Base-by-base conservation (phyloP, 2,329 filamentous ascomycete genomes). In the Fusarium buxicola region DNA sequence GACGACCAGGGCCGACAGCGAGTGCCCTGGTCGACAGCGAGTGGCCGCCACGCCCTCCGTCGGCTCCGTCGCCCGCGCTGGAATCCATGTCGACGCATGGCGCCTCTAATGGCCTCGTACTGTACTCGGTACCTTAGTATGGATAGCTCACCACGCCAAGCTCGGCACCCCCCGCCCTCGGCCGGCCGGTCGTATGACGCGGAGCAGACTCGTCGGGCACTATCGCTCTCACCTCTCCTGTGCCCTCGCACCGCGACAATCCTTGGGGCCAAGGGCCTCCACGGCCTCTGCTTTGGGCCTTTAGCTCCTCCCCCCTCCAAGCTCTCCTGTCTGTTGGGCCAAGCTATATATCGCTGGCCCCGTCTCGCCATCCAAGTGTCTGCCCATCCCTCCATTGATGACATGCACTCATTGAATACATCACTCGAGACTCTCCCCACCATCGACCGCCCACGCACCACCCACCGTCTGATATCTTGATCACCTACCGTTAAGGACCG, bases 261-360 rank as follows among this genome's bases (percentile, higher is more conserved):
- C 54, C 57, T 47, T 53, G 57, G 16, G 52, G 48, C 31, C 40
- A 58, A 30, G 49, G 49, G 49, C 35, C 35, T 21, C 10, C 35
- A 21, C 35, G 35, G 35, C 25, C 49, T 39, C 49, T 53, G 21
- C 49, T 32, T 53, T 40, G 43, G 43, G 43, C 35, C 27, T 40
- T 39, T 31, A 49, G 51, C 48, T 28, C 38, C 27, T n/a, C 16
- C 30, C 47, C 41, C 44, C 25, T 25, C 15, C 35, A 34, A 18
- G 46, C 36, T 55, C 31, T 44, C 27, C 43, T 56, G 47, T 41
- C 56, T 40, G 18, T 49, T 60, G 46, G 53, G 47, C 58, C 50
- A 63, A 65, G 56, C 67, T 70, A 70, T 70, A 70, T 70, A 70
- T 70, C 68, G 68, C 68, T 68, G 66, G 66, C 64, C 68, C 68